Conservation (phyloP, 768 basidiomycete species). For the Termitomyces eurrhizus region DNA sequence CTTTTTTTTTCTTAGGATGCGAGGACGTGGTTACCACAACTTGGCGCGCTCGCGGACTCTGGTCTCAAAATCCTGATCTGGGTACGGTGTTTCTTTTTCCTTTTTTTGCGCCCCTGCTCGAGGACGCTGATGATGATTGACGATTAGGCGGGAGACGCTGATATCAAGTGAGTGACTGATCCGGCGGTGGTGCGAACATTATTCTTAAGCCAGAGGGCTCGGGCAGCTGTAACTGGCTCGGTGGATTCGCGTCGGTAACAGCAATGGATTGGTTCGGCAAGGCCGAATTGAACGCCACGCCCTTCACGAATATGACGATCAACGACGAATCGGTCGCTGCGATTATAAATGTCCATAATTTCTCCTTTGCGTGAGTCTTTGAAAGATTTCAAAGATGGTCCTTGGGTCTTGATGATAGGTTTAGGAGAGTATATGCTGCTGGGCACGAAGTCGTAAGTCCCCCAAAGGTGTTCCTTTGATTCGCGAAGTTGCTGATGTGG, state of each 20-base stretch:
- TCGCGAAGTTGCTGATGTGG: background rate
- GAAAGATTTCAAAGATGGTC: background rate
- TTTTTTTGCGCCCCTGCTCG: background rate
- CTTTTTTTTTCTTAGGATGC: slow-evolving; percentile 36
- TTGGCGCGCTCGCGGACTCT: slow-evolving; percentile 43
- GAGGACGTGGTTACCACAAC: slow-evolving; percentile 47
- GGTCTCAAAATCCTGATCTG: slow-evolving; percentile 41
- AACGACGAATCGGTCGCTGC: slow-evolving; percentile 48
- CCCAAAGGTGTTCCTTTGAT: too few relatives aligned
- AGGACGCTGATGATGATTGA: background rate
- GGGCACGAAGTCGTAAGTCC: slow-evolving; percentile 61
- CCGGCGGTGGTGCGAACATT: background rate
- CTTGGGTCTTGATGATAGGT: background rate
- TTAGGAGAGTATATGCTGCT: slow-evolving; percentile 49
- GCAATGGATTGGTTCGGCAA: slow-evolving; percentile 48
- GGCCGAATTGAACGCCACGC: slow-evolving; percentile 28
- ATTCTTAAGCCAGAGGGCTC: background rate
- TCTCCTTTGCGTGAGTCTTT: slow-evolving; percentile 57
- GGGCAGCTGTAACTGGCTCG: slow-evolving; percentile 44
- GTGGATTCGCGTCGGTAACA: slow-evolving; percentile 34
- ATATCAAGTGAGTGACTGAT: slow-evolving; percentile 38
- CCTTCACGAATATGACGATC: slow-evolving; percentile 55
- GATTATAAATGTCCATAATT: slow-evolving; percentile 62
- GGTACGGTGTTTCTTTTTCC: slow-evolving; percentile 33
- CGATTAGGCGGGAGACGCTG: slow-evolving; percentile 41